A percentile compares a stretch with the other conserved stretches of the same genome.
Conservation (phyloP, 768 basidiomycete species). For the Paxillus involutus region DNA sequence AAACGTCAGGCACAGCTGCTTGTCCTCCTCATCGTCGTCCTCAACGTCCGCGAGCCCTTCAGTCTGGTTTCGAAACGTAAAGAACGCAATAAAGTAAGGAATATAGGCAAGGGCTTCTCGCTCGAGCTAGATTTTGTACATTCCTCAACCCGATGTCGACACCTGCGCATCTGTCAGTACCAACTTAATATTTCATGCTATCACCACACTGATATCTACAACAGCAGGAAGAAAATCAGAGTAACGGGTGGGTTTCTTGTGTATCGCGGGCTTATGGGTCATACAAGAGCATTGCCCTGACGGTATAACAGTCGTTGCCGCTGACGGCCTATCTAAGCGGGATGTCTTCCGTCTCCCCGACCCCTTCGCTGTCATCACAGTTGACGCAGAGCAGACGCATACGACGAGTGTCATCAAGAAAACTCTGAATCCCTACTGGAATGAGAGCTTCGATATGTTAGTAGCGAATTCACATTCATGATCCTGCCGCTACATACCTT, state of each 20-base stretch:
- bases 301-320: slow-evolving; percentile 76
- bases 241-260: slow-evolving; percentile 57
- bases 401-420: slow-evolving; percentile 98
- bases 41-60: slow-evolving; percentile 10
- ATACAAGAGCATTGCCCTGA: slow-evolving; percentile 1
- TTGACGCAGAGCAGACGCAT: slow-evolving; percentile 96
- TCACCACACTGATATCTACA: slow-evolving; percentile 11
- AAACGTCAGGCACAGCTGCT: slow-evolving; percentile 13
- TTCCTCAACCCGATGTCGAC: slow-evolving; percentile 24
- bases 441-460: slow-evolving; percentile 97
- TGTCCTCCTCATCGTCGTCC: slow-evolving; percentile 7
- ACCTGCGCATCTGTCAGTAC: slow-evolving; percentile 27
- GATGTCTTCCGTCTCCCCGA: slow-evolving; percentile 97
- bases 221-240: slow-evolving; percentile 70
- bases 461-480: slow-evolving; percentile 22
- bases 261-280: neutral
- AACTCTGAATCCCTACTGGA: slow-evolving; percentile 95
- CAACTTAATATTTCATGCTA: neutral
- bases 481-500: neutral
- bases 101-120: neutral
- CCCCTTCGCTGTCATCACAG: slow-evolving; percentile 97
- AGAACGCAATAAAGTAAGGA: neutral
- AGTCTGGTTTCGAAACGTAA: neutral
- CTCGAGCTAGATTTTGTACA: neutral
- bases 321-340: slow-evolving; percentile 89